Evolutionary conservation across 257 asterid species (phyloP), one percentile per base, ranked within the genome.

Genomic region (Coffea canephora): DNA sequence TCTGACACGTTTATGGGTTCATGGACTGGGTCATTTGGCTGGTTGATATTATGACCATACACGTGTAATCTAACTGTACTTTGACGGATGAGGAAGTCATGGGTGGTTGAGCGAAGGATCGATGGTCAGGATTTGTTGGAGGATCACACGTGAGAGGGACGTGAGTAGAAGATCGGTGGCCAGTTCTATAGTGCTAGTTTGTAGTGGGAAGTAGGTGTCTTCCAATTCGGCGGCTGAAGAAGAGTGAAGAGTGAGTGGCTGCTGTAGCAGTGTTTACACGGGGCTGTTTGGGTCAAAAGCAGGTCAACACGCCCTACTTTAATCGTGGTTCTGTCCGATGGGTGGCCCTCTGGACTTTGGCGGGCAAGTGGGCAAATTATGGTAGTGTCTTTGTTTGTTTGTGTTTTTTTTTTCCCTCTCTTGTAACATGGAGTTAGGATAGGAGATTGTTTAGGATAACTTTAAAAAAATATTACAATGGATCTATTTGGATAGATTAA

Each of bases 201-300:
- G 12, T 23, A 23, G 16, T 23, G 69, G 55, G 41, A 39, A 39
- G 3, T 39, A 2, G 43, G 43, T 39, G 43, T 39, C 25, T 77
- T 88, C 89, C 49, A 62, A 69, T 74, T 75, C 69, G 87, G 89
- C 80, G 91, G 92, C 86, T 61, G 78, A 16, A 14, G 49, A 16
- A 14, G 49, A 45, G 57, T 8, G 71, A 34, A 16, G 34, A 23
- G 9, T 12, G 71, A 27, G 71, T 68, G 73, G 73, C 73, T 49
- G 73, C 73, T 39, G 52, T 1, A 13, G 18, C 73, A 18, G 52
- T 46, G 8, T 59, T 78, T 50, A 21, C 78, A 62, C 59, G 75
- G n/a, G 41, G 69, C 4, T 9, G 54, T 27, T 25, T 27, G 34
- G 41, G 9, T 31, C 71, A 66, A 66, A 66, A 27, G 45, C 36